phyloP scores from a whole-genome alignment of 2,329 filamentous ascomycete species.

The Colletotrichum sp. region DNA sequence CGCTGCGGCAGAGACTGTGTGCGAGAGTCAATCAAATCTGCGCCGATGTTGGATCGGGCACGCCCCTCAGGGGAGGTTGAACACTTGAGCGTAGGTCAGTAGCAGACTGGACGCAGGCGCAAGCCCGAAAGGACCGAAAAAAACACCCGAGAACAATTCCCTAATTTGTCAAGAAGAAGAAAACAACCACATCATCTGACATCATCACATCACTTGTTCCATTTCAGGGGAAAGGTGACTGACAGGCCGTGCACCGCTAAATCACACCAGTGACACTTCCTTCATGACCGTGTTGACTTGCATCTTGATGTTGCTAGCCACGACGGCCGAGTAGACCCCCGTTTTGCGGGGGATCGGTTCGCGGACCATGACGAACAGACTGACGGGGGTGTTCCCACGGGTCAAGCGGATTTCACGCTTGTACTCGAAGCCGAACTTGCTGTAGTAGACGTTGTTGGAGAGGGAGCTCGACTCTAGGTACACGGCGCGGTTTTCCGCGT shows the following conservation, averaged over 20 bases:
- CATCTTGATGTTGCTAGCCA: conserved; percentile 35
- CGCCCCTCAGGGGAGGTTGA: not conserved
- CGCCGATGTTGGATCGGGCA: conserved; percentile 12
- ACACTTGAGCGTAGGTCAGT: conserved; percentile 13
- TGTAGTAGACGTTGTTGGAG: conserved; percentile 74
- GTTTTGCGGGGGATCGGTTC: conserved; percentile 58
- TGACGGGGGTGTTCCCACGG: conserved; percentile 62
- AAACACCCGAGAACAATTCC: not conserved
- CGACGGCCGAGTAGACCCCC: conserved; percentile 28
- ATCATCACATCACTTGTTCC: not conserved
- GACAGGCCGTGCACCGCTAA: not conserved
- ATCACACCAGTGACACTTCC: conserved; percentile 12
- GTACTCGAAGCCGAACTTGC: conserved; percentile 75
- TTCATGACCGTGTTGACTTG: conserved; percentile 35
- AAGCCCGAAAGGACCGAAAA: not conserved
- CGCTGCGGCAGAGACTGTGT: not conserved
- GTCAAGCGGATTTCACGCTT: conserved; percentile 68
- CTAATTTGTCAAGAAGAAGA: not conserved
- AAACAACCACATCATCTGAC: not conserved
- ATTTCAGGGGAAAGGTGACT: not conserved
- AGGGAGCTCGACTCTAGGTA: conserved; percentile 81
- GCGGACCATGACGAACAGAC: conserved; percentile 82
- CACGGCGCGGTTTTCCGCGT: conserved; percentile 69
- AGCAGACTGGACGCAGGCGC: not conserved
- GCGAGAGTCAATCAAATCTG: not conserved